phyloP scores from a whole-genome alignment of 495 filamentous ascomycete species.

The Talaromyces proteolyticus region DNA sequence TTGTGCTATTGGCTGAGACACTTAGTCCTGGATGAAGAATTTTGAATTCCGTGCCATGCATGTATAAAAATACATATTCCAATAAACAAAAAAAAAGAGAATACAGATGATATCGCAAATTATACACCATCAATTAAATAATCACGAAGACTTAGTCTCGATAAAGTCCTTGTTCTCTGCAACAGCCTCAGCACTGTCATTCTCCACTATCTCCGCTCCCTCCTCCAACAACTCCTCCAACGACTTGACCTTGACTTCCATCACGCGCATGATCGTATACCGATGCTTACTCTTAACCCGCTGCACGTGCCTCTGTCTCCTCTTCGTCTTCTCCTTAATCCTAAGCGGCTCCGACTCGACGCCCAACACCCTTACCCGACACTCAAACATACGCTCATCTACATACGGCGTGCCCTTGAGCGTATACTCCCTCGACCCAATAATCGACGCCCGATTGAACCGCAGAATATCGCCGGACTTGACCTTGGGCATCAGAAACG shows the following conservation, averaged over 20 bases:
- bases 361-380: conserved; percentile 78
- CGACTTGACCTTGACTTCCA: conserved; percentile 66
- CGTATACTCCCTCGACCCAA: conserved; percentile 89
- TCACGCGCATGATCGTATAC: conserved; percentile 79
- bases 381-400: conserved; percentile 77
- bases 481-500: conserved; percentile 87
- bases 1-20: too few species aligned
- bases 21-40: too few species aligned
- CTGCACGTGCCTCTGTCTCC: conserved; percentile 69
- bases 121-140: not conserved
- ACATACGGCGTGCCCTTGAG: conserved; percentile 71
- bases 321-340: conserved; percentile 88
- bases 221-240: conserved; percentile 50
- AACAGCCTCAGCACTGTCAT: conserved; percentile 1
- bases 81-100: not conserved
- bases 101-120: not conserved
- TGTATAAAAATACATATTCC: not conserved
- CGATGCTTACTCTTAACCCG: conserved; percentile 76
- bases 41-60: not conserved
- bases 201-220: conserved; percentile 34
- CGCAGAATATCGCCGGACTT: conserved; percentile 77
- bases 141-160: conserved; percentile 3
- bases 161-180: conserved; percentile 1
- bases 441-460: conserved; percentile 69
- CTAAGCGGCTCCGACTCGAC: conserved; percentile 84